phyloP scores from a whole-genome alignment of 148 eudicot genomes.

The Fagopyrum homotropicum region DNA sequence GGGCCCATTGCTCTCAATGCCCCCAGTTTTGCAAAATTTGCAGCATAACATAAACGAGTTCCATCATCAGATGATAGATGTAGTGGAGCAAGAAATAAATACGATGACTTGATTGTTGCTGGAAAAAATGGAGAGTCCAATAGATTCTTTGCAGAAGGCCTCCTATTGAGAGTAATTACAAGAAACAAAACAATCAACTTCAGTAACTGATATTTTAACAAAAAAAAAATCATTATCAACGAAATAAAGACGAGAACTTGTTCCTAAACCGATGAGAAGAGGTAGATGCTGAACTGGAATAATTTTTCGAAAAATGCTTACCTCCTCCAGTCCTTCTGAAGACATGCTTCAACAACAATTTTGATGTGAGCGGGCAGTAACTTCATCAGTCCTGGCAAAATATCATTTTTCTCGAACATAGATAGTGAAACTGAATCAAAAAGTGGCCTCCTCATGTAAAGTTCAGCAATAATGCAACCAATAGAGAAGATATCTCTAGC shows the following conservation, averaged over 20 bases:
- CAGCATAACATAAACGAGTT: slow-evolving; percentile 66
- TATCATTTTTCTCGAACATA: slow-evolving; percentile 43
- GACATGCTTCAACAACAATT: slow-evolving; percentile 74
- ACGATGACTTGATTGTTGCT: slow-evolving; percentile 63
- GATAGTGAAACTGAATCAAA: slow-evolving; percentile 60
- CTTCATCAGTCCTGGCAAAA: slow-evolving; percentile 45
- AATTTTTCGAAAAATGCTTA: slow-evolving; percentile 19
- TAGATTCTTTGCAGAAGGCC: slow-evolving; percentile 84
- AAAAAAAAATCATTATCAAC: background rate
- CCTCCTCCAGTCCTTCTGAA: slow-evolving; percentile 74
- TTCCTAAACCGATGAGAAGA: background rate
- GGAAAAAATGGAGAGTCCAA: slow-evolving; percentile 86
- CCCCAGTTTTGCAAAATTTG: slow-evolving; percentile 72
- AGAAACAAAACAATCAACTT: slow-evolving; percentile 11
- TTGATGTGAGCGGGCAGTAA: slow-evolving; percentile 63
- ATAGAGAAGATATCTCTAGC: slow-evolving; percentile 74
- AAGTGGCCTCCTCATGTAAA: slow-evolving; percentile 74
- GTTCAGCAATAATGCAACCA: slow-evolving; percentile 92
- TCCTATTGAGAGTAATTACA: slow-evolving; percentile 38
- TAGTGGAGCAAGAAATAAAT: slow-evolving; percentile 79
- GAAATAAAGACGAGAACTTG: slow-evolving; percentile 4
- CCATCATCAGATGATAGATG: slow-evolving; percentile 65
- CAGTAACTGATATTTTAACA: background rate
- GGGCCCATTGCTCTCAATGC: slow-evolving; percentile 85
- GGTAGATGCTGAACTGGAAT: background rate